These are phyloP conservation scores for Alternaria gansuensis DNA, from an alignment of 2,329 filamentous ascomycete genomes.

Conservation along the genomic window DNA sequence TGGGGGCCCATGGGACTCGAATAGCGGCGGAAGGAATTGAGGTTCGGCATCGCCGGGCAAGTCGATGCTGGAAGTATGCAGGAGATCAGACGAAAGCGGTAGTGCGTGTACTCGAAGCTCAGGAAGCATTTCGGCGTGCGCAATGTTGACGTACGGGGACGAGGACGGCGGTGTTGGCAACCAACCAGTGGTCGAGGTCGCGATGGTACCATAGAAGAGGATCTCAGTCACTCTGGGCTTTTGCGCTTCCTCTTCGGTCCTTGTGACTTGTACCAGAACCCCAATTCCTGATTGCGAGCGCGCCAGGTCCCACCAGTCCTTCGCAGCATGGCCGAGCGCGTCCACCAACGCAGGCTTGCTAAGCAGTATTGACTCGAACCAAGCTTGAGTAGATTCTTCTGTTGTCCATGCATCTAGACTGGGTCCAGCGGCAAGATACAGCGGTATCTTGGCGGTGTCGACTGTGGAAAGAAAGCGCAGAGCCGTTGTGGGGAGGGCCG, in stretches of 20 bases:
- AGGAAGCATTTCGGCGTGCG: slow-evolving; percentile 24
- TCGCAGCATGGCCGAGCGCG: slow-evolving; percentile 9
- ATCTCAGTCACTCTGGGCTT: slow-evolving; percentile 54
- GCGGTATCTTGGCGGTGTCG: slow-evolving; percentile 52
- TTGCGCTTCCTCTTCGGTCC: neutral
- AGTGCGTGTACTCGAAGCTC: slow-evolving; percentile 53
- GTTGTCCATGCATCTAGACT: slow-evolving; percentile 53
- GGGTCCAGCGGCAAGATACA: slow-evolving; percentile 53
- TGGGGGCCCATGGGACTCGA: slow-evolving; percentile 34
- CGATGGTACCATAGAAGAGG: slow-evolving; percentile 56
- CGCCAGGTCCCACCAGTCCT: slow-evolving; percentile 52
- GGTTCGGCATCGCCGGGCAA: slow-evolving; percentile 32
- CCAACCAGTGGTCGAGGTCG: slow-evolving; percentile 21
- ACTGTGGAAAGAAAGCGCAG: slow-evolving; percentile 54
- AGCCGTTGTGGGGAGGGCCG: slow-evolving; percentile 24
- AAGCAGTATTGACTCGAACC: slow-evolving; percentile 53
- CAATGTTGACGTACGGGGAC: slow-evolving; percentile 31
- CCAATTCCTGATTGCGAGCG: slow-evolving; percentile 53
- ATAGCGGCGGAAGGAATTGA: slow-evolving; percentile 45
- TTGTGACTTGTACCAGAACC: slow-evolving; percentile 48
- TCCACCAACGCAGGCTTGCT: slow-evolving; percentile 25
- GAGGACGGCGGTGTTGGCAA: slow-evolving; percentile 50
- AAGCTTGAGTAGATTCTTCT: slow-evolving; percentile 46
- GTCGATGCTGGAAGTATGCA: slow-evolving; percentile 27
- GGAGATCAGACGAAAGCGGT: slow-evolving; percentile 56